phyloP scores from a whole-genome alignment of 1,284 basidiomycete genomes.

The Termitomyces sp. region DNA sequence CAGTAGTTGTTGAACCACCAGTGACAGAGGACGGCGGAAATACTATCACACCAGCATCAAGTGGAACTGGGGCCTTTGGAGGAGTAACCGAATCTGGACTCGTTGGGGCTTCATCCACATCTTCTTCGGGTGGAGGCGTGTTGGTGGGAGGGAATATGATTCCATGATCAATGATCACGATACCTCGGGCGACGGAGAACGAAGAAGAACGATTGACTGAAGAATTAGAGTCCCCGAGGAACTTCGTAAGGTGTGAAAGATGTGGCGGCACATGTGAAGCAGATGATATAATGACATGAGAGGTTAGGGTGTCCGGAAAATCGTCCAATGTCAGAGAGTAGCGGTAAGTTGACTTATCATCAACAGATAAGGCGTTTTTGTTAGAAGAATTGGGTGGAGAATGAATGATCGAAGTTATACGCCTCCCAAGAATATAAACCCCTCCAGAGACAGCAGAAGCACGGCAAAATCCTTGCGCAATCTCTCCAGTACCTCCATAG shows the following conservation, averaged over 20 bases:
- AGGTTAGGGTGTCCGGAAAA: slow-evolving; percentile 48
- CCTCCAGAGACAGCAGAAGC: slow-evolving; percentile 81
- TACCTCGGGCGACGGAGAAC: slow-evolving; percentile 49
- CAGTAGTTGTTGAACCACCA: slow-evolving; percentile 39
- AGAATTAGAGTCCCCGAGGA: slow-evolving; percentile 2
- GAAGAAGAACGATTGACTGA: background rate
- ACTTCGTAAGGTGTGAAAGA: slow-evolving; percentile 21
- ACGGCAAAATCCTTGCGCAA: slow-evolving; percentile 92
- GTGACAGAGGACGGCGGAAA: slow-evolving; percentile 71
- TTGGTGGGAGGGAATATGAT: slow-evolving; percentile 32
- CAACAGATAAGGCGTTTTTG: background rate
- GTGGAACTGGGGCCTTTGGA: slow-evolving; percentile 18
- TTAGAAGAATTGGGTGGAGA: slow-evolving; percentile 10
- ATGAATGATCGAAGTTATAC: slow-evolving; percentile 37
- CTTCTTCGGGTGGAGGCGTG: slow-evolving; percentile 13
- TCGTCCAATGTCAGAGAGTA: slow-evolving; percentile 44
- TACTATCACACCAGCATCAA: slow-evolving; percentile 74
- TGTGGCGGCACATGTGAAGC: slow-evolving; percentile 25
- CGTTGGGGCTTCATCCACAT: slow-evolving; percentile 11
- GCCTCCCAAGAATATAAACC: slow-evolving; percentile 79
- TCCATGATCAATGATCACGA: slow-evolving; percentile 61
- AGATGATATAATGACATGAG: slow-evolving; percentile 38
- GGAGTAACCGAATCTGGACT: slow-evolving; percentile 18
- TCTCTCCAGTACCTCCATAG: slow-evolving; percentile 89
- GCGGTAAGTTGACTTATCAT: slow-evolving; percentile 8